Percentiles rank a stretch among this genome's conserved stretches.
phyloP scores from a whole-genome alignment of 768 basidiomycete species.

The Kwoniella sp. region DNA sequence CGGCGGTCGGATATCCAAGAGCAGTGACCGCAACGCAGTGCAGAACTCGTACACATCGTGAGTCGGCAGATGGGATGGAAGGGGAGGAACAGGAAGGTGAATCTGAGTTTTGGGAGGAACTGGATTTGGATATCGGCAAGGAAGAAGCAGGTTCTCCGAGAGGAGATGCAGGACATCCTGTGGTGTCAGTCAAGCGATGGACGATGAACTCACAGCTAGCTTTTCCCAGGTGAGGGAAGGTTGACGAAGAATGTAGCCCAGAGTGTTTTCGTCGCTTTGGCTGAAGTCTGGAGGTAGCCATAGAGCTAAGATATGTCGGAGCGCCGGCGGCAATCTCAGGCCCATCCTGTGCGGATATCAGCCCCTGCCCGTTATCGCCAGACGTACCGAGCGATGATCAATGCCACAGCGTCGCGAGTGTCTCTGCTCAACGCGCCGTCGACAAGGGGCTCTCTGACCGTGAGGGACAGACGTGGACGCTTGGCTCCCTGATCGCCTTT shows the following conservation, averaged over 20 bases:
- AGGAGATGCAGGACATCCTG: constrained; percentile 37
- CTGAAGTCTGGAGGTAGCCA: constrained; percentile 33
- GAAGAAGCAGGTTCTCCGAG: constrained; percentile 32
- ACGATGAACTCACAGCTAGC: constrained; percentile 32
- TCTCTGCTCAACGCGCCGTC: constrained; percentile 8
- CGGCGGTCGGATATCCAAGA: constrained; percentile 28
- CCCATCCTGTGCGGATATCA: constrained; percentile 29
- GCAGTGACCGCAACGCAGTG: constrained; percentile 23
- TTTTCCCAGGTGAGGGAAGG: constrained; percentile 32
- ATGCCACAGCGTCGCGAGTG: constrained; percentile 22
- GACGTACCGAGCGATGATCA: constrained; percentile 31
- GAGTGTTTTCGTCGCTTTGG: constrained; percentile 36
- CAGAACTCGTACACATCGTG: constrained; percentile 43
- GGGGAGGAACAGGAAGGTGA: constrained; percentile 29
- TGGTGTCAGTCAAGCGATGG: constrained; percentile 2
- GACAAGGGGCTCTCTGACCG: background rate
- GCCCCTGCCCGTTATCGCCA: background rate
- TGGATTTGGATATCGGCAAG: constrained; percentile 38
- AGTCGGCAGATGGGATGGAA: constrained; percentile 33
- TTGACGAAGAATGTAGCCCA: constrained; percentile 31
- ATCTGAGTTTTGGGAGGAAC: constrained; percentile 32
- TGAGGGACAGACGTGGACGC: constrained; percentile 1
- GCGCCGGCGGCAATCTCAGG: constrained; percentile 24
- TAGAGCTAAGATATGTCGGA: constrained; percentile 27
- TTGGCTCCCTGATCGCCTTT: constrained; percentile 1